phyloP scores from a whole-genome alignment of 257 asterid genomes.

The Plantago major region DNA sequence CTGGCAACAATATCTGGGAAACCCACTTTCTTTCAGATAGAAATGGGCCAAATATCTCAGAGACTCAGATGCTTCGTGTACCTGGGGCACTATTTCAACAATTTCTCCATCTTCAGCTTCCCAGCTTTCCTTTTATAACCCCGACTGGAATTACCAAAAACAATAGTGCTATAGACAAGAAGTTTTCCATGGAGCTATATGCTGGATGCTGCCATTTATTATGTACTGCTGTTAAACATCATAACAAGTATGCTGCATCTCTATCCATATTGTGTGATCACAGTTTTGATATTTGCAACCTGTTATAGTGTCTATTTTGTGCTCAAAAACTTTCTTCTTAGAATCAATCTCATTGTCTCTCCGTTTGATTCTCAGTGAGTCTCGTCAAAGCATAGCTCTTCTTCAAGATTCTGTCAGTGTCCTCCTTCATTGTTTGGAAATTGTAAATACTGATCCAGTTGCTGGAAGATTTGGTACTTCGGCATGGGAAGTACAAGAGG shows the following conservation, averaged over 20 bases:
- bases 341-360: constrained; percentile 8
- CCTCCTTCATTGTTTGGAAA: constrained; percentile 83
- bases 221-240: constrained; percentile 73
- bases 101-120: constrained; percentile 47
- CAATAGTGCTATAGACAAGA: constrained; percentile 33
- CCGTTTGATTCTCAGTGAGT: constrained; percentile 47
- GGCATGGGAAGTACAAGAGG: constrained; percentile 69
- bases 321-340: neutral
- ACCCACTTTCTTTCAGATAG: constrained; percentile 50
- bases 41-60: constrained; percentile 53
- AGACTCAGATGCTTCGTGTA: constrained; percentile 56
- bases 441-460: constrained; percentile 32
- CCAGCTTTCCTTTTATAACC: constrained; percentile 25
- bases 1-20: constrained; percentile 65
- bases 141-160: constrained; percentile 18
- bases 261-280: constrained; percentile 1
- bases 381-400: constrained; percentile 54
- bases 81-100: constrained; percentile 76
- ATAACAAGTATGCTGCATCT: constrained; percentile 44
- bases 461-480: constrained; percentile 25
- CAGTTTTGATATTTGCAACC: constrained; percentile 8
- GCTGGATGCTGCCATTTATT: constrained; percentile 75
- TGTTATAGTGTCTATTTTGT: constrained; percentile 12
- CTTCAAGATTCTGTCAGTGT: constrained; percentile 69
- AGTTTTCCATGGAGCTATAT: constrained; percentile 56